Evolutionary conservation across 768 basidiomycete species (phyloP).

Genomic region (Xerocomus spinulosus): DNA sequence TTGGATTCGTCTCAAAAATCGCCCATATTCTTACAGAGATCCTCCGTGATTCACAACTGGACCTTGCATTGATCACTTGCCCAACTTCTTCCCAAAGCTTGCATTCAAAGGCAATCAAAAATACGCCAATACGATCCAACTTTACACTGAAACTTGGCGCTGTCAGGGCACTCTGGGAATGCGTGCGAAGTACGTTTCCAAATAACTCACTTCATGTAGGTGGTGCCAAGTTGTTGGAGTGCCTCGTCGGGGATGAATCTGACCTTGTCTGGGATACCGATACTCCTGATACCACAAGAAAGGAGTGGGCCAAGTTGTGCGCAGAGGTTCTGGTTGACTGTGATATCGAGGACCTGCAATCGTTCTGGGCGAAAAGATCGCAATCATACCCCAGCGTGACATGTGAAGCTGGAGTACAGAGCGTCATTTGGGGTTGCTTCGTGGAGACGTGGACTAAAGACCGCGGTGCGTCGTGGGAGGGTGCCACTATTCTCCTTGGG

Average conservation of each 20-base stretch:
- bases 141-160: conserved; percentile 53
- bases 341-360: conserved; percentile 42
- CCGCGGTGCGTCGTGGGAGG: conserved; percentile 48
- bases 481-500: conserved; percentile 45
- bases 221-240: conserved; percentile 43
- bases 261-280: conserved; percentile 43
- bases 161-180: conserved; percentile 55
- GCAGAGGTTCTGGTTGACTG: conserved; percentile 49
- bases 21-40: conserved; percentile 46
- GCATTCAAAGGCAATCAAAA: conserved; percentile 7
- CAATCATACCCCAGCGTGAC: conserved; percentile 20
- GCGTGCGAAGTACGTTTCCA: conserved; percentile 42
- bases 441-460: conserved; percentile 52
- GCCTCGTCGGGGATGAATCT: conserved; percentile 46
- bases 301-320: conserved; percentile 58
- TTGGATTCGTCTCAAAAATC: conserved; percentile 38
- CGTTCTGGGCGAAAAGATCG: conserved; percentile 45
- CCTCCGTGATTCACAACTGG: conserved; percentile 43
- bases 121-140: conserved; percentile 29
- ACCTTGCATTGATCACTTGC: conserved; percentile 33
- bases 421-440: conserved; percentile 54
- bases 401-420: conserved; percentile 41
- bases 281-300: conserved; percentile 40
- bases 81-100: conserved; percentile 10
- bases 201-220: conserved; percentile 37